Base-by-base conservation (phyloP, 768 basidiomycete species). In the Tephrocybe sp. region DNA sequence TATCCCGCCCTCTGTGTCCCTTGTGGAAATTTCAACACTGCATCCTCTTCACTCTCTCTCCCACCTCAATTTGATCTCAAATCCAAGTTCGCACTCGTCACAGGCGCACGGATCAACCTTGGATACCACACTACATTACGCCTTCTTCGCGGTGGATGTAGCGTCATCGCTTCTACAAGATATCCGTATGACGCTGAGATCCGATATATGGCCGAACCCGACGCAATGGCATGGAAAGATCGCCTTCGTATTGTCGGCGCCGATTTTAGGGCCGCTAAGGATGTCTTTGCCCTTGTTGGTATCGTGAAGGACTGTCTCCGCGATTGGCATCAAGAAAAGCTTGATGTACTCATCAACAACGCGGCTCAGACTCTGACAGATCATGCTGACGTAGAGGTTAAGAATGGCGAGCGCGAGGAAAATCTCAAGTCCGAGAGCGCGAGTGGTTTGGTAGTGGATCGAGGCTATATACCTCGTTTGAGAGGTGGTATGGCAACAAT, bases 281-380 rank as follows among this genome's bases (percentile, higher is more conserved):
- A 69, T 43, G 65, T 68, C 12, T 66, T 69, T 41, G 53, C 58
- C n/a, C 63, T 68, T 44, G 54, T 69, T 34, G 44, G 59, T 22
- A 54, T 57, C 0, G 62, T 67, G 12, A 59, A 65, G 46, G 52
- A 33, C 20, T 57, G 60, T 34, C 46, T 62, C 6, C 50, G 59
- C 26, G 62, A 58, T 11, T 61, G 54, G 55, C 41, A 32, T 7
- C 43, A 33, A 14, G 53, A 55, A n/a, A 62, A 58, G 34, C 55
- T 71, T 5, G 62, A 68, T 43, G 58, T 71, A 17, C 52, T 68
- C 14, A 64, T 72, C 52, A 70, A 69, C 43, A 72, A 70, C 39
- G 68, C 70, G 1, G 70, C 70, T 3, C 70, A 69, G 40, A 72
- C 69, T 7, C 59, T 69, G 9, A 68, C 68, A 0, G 65, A 70